phyloP scores from a whole-genome alignment of 371 early-diverging fungal genomes.

The Lichtheimia corymbifera region DNA sequence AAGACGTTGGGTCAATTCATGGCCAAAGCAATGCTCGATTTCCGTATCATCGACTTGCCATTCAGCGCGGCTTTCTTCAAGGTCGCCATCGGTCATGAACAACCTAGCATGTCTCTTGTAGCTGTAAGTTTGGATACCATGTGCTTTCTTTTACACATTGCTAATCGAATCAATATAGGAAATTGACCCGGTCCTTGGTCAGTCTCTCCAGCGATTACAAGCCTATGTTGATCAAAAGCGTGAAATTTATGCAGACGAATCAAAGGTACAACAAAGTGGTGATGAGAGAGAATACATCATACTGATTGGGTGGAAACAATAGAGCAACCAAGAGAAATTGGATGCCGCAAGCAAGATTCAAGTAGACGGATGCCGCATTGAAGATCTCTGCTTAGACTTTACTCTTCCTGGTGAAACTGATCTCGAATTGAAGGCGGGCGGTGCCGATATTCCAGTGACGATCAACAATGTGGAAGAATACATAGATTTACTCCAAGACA shows the following conservation, averaged over 20 bases:
- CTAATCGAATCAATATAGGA: conserved; percentile 29
- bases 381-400: conserved; percentile 82
- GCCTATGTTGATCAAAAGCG: conserved; percentile 58
- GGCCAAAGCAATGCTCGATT: conserved; percentile 88
- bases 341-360: conserved; percentile 42
- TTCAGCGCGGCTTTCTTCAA: conserved; percentile 78
- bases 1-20: conserved; percentile 81
- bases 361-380: conserved; percentile 53
- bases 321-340: conserved; percentile 34
- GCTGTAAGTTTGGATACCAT: conserved; percentile 16
- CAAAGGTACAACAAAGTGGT: conserved; percentile 19
- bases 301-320: background rate
- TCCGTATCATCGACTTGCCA: conserved; percentile 84
- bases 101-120: conserved; percentile 19
- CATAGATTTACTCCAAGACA: conserved; percentile 65
- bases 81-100: conserved; percentile 51
- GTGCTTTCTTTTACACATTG: background rate
- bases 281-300: background rate
- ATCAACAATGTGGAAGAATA: conserved; percentile 78
- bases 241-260: conserved; percentile 49
- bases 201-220: conserved; percentile 67
- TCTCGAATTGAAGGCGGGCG: conserved; percentile 64
- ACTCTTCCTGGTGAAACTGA: conserved; percentile 78
- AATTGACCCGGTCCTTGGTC: conserved; percentile 71
- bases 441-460: conserved; percentile 67